These are phyloP conservation scores for Diversispora epigaea DNA, from an alignment of 192 early-diverging fungal species.

Conservation along the genomic window DNA sequence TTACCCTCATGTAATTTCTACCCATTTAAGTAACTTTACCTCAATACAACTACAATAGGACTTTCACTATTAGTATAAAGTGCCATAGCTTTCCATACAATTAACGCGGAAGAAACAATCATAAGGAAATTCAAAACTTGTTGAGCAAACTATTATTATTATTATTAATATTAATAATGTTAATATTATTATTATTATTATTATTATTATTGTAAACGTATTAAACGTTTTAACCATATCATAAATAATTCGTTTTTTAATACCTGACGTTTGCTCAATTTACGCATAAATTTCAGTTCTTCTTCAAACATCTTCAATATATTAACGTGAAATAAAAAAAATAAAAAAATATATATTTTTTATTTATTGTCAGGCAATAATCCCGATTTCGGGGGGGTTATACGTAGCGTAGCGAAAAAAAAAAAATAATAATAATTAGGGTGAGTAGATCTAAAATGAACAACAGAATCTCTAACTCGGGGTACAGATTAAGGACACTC, in stretches of 20 bases:
- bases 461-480: no score
- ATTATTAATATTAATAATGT: not conserved
- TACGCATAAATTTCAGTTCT: conserved; percentile 18
- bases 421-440: no score
- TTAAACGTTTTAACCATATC: not conserved
- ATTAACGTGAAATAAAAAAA: no score
- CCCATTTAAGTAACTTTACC: conserved; percentile 44
- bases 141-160: conserved; percentile 40
- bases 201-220: not conserved
- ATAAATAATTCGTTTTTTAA: not conserved
- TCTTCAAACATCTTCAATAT: conserved; percentile 32
- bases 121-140: conserved; percentile 88
- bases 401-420: no score
- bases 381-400: no score
- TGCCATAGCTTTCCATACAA: conserved; percentile 93
- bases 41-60: conserved; percentile 95
- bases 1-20: not conserved
- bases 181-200: no score
- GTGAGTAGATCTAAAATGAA: no score
- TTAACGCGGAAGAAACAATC: conserved; percentile 89
- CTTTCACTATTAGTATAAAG: conserved; percentile 89
- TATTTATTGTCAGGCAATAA: no score
- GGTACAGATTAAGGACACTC: no score
- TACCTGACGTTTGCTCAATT: conserved; percentile 30
- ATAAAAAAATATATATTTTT: no score